Evolutionary conservation across 192 early-diverging fungal species (phyloP), one percentile per base, ranked within the genome.

Genomic region (Gamsiella multidivaricata): DNA sequence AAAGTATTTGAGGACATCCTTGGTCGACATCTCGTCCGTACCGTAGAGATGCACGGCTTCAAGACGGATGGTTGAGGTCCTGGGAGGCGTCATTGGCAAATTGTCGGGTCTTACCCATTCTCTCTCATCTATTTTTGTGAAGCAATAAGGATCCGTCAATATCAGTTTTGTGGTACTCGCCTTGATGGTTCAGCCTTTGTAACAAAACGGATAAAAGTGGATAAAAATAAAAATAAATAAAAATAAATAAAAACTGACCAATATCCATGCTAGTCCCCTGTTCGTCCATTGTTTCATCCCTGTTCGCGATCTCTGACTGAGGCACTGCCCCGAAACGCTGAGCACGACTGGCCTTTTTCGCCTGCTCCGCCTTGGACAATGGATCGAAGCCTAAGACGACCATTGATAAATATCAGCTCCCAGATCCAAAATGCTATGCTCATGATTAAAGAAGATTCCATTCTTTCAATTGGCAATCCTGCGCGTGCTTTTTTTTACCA

Each of bases 11-110:
- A 73, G 60, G 18, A 85, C 70, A 51, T 85, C 84, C 28, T 81
- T 65, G 26, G 84, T 85, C 22, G 71, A 73, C 84, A 85, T 85
- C 0, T 81, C 81, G 46, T 85, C 81, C 18, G 80, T 79, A 26
- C 84, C 84, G 29, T 71, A 72, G 33, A 85, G 51, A 56, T 81
- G 63, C 0, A 85, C 60, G 9, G 84, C 79, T 8, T 79, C 80
- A 1, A 26, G 54, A 11, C 69, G 62, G 18, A 80, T 73, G 8
- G 63, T 73, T 17, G 79, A 52, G 7, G 79, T 78, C 54, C 65
- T 62, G 8, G 74, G 74, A 45, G 74, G 74, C 5, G 74, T 69
- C 17, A 62, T 34, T 6, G 74, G 74, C 32, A 78, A 37, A 23
- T 56, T 61, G 33, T 57, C 47, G n/a, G 74, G 74, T 50, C 65